Evolutionary conservation across 805 yeast species (phyloP).

Genomic region (Ogataea neopini): DNA sequence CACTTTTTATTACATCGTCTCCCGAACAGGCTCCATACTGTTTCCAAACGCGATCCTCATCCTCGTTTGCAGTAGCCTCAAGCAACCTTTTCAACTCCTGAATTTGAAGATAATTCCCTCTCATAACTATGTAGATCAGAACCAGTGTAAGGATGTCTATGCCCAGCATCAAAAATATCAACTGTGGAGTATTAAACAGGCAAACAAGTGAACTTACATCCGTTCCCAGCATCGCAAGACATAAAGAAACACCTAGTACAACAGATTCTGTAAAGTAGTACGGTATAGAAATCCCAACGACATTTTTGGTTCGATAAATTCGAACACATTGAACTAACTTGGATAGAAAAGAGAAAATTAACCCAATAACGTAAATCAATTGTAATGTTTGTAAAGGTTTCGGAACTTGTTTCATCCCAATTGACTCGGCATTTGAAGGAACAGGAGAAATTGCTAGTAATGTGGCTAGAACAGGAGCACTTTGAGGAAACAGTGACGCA

Average conservation of each 20-base stretch:
- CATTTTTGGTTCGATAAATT: slow-evolving; percentile 4
- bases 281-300: slow-evolving; percentile 8
- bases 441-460: slow-evolving; percentile 34
- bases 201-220: background rate
- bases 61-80: background rate
- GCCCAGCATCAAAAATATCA: background rate
- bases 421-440: slow-evolving; percentile 25
- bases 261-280: slow-evolving; percentile 6
- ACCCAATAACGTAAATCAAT: background rate
- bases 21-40: slow-evolving; percentile 3
- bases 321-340: background rate
- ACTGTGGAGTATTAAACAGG: slow-evolving; percentile 1
- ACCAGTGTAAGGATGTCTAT: slow-evolving; percentile 6
- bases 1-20: background rate
- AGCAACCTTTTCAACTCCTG: slow-evolving; percentile 6
- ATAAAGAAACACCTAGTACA: background rate
- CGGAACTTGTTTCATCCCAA: background rate
- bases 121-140: slow-evolving; percentile 3
- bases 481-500: slow-evolving; percentile 10
- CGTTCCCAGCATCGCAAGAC: background rate
- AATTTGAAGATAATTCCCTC: slow-evolving; percentile 6
- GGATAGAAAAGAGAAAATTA: background rate
- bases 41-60: slow-evolving; percentile 5
- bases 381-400: background rate
- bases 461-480: slow-evolving; percentile 35